These are phyloP conservation scores for Aspergillus conjunctus DNA, from an alignment of 495 filamentous ascomycete genomes.

Conservation along the genomic window DNA sequence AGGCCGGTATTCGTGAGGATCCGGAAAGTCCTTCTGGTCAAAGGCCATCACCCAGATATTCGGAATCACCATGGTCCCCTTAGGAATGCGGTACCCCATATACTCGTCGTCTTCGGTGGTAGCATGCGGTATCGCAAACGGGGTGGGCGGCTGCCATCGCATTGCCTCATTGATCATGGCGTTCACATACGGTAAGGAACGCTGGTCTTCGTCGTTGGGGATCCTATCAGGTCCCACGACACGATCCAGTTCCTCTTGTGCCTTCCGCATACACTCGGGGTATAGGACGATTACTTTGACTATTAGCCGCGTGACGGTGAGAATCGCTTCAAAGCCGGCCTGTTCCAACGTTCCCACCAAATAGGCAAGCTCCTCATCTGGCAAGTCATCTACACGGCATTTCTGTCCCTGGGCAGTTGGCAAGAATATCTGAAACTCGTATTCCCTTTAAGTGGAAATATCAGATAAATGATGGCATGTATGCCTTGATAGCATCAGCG, in stretches of 20 bases:
- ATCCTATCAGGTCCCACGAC: constrained; percentile 41
- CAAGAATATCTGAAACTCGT: not conserved
- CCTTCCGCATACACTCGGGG: constrained; percentile 18
- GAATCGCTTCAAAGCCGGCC: constrained; percentile 39
- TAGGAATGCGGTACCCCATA: constrained; percentile 57
- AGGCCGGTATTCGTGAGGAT: constrained; percentile 42
- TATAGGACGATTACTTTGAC: constrained; percentile 30
- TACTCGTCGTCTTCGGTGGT: constrained; percentile 58
- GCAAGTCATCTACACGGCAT: not conserved
- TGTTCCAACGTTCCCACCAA: constrained; percentile 39
- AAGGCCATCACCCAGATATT: constrained; percentile 44
- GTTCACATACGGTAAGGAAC: constrained; percentile 49
- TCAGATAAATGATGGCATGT: not conserved
- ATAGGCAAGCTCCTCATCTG: constrained; percentile 32
- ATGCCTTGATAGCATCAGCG: not conserved
- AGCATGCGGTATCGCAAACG: constrained; percentile 56
- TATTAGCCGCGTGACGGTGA: constrained; percentile 30
- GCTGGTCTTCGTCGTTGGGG: constrained; percentile 50
- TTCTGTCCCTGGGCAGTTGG: not conserved
- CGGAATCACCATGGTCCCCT: constrained; percentile 50
- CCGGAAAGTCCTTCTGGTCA: constrained; percentile 36
- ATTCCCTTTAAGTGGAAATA: too few species aligned
- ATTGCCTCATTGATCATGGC: constrained; percentile 62
- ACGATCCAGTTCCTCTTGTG: constrained; percentile 32
- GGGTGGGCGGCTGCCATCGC: constrained; percentile 61